These are phyloP conservation scores for Cenchrus fungigraminus DNA, from an alignment of 176 grass and related monocot species.

Conservation along the genomic window DNA sequence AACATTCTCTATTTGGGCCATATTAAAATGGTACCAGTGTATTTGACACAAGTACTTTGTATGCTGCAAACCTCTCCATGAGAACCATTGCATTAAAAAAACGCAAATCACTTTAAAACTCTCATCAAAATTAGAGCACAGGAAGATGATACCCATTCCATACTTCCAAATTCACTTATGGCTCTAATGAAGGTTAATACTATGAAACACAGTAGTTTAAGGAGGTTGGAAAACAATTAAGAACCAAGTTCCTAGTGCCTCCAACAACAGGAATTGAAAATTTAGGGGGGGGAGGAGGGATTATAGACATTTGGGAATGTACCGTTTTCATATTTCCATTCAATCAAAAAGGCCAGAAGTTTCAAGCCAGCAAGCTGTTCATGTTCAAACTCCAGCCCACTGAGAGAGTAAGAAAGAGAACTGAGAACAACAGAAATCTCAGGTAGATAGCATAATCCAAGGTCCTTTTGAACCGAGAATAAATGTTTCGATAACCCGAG, in stretches of 20 bases:
- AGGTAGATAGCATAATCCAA: constrained; percentile 63
- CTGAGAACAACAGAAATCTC: constrained; percentile 61
- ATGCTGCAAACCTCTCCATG: not conserved
- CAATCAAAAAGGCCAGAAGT: constrained; percentile 69
- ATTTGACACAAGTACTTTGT: not conserved
- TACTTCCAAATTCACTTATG: constrained; percentile 7
- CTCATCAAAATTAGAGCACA: not conserved
- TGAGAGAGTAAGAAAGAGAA: constrained; percentile 70
- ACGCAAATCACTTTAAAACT: not conserved
- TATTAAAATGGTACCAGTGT: not conserved
- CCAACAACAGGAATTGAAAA: not conserved
- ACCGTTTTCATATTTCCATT: constrained; percentile 89
- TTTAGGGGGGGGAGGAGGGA: not conserved
- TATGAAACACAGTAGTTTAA: not conserved
- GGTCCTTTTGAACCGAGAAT: constrained; percentile 68
- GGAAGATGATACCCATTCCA: not conserved
- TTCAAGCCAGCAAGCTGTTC: constrained; percentile 83
- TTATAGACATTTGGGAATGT: constrained; percentile 27
- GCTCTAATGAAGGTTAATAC: constrained; percentile 21
- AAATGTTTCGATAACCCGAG: constrained; percentile 71
- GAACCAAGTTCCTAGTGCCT: constrained; percentile 25
- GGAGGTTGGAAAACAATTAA: constrained; percentile 2
- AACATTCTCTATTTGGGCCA: not conserved
- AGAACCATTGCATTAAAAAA: constrained; percentile 6
- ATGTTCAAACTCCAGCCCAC: constrained; percentile 79